Conservation (phyloP, 2,329 filamentous ascomycete genomes). For the Aschersonia sp. region DNA sequence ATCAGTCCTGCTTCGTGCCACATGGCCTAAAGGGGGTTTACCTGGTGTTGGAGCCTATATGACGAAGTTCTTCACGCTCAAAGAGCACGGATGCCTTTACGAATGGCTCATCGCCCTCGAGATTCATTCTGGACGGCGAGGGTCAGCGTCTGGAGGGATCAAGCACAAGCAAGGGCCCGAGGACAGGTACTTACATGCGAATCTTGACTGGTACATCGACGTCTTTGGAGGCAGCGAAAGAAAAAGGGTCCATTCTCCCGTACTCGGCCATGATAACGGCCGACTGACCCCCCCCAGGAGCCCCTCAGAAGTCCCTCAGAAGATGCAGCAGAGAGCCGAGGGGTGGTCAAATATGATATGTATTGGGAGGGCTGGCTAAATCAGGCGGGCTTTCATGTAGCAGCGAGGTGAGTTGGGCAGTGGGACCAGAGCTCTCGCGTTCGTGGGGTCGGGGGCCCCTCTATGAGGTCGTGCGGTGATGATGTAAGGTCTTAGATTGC, state of each 20-base stretch:
- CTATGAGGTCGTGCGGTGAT: too few species aligned
- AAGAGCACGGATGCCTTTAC: constrained; percentile 53
- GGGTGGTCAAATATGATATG: too few species aligned
- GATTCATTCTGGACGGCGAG: constrained; percentile 23
- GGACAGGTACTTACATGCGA: constrained; percentile 36
- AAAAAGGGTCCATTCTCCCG: constrained; percentile 77
- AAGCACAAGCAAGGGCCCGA: too few species aligned
- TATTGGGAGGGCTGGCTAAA: too few species aligned
- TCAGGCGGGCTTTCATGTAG: too few species aligned
- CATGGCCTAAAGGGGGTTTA: constrained; percentile 14
- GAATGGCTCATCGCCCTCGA: constrained; percentile 28
- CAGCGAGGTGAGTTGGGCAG: too few species aligned
- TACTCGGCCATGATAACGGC: constrained; percentile 19
- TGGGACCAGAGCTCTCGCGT: too few species aligned
- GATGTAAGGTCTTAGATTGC: too few species aligned
- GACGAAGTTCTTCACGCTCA: constrained; percentile 63
- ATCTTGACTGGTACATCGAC: constrained; percentile 59
- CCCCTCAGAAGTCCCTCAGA: not conserved
- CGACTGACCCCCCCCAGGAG: not conserved
- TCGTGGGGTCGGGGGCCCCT: too few species aligned
- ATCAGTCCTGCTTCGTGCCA: constrained; percentile 7
- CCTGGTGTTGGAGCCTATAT: constrained; percentile 77
- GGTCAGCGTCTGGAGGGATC: not conserved
- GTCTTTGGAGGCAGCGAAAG: constrained; percentile 80
- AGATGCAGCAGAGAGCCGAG: too few species aligned